Base-by-base conservation (phyloP, 2,329 filamentous ascomycete species). In the Colletotrichum brevisporum region DNA sequence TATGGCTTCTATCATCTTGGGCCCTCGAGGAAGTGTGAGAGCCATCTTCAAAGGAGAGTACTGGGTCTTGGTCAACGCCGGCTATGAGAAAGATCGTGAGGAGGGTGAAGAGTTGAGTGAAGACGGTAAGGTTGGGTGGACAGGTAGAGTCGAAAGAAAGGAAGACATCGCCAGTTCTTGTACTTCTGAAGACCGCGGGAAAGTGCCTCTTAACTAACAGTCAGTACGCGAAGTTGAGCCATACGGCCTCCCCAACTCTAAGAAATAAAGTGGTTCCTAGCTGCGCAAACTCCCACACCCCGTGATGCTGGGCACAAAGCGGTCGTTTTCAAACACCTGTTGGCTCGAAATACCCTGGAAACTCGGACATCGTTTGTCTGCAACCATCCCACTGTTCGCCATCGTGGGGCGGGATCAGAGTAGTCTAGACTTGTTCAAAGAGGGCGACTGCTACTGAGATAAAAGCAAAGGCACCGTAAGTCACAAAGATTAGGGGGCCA, bases 1-100 rank as follows among this genome's bases (percentile, higher is more conserved):
- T 53, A 64, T 58, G 53, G 61, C 61, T n/a, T 64, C 61, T 5
- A 64, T 64, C 61, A 58, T 58, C 18, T 51, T 51, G 4, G 61
- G 61, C 8, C 43, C 61, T 16, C 27, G 61, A 27, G 61, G 43
- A 21, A 64, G 48, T 10, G 18, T 48, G 41, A 27, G 10, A n/a
- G 45, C 41, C 57, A 60, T 61, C 9, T 41, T 52, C 18, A 24
- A 55, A 21, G 18, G n/a, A 10, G 6, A 0, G 41, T 16, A 13
- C 41, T 43, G 13, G 5, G 12, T 12, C 16, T 43, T 13, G 41
- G 13, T 43, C 16, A 13, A 43, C 41, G 2, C 13, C 4, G 41
- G 13, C 5, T 16, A 2, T 16, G 13, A 43, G 41, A 5, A 16
- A 43, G 16, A 15, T 43, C 3, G 12, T 9, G 8, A 43, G 16